phyloP scores from a whole-genome alignment of 176 grass and related monocot species.

The Avena eriantha region DNA sequence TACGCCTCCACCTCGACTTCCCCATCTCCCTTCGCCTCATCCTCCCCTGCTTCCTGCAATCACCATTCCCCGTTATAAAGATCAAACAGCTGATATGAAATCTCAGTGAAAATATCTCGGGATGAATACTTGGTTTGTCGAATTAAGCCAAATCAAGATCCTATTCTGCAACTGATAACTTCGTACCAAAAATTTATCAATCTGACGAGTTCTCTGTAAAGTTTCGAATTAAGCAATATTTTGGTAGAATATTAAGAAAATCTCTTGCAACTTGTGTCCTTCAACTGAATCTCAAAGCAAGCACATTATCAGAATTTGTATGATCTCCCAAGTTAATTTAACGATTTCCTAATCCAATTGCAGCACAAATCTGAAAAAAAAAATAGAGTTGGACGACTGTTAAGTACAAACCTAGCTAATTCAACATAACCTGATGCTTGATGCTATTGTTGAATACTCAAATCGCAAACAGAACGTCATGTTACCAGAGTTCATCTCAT shows the following conservation, averaged over 20 bases:
- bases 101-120: background rate
- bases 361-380: background rate
- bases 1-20: slow-evolving; percentile 75
- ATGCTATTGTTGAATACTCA: background rate
- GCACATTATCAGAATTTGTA: background rate
- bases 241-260: background rate
- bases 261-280: background rate
- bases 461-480: slow-evolving; percentile 7
- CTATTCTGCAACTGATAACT: background rate
- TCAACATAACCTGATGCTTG: background rate
- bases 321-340: background rate
- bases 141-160: slow-evolving; percentile 22
- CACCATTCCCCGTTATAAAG: background rate
- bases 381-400: background rate
- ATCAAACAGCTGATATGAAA: slow-evolving; percentile 7
- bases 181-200: background rate
- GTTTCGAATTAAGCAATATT: background rate
- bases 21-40: slow-evolving; percentile 41
- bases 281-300: slow-evolving; percentile 30
- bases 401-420: background rate
- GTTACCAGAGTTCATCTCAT: background rate
- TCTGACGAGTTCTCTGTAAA: background rate
- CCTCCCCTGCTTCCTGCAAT: slow-evolving; percentile 44
- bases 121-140: background rate
- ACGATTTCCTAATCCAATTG: slow-evolving; percentile 3